Evolutionary conservation across 2,329 filamentous ascomycete species (phyloP), one percentile per base, ranked within the genome.

Genomic region (Rutstroemia sp.): DNA sequence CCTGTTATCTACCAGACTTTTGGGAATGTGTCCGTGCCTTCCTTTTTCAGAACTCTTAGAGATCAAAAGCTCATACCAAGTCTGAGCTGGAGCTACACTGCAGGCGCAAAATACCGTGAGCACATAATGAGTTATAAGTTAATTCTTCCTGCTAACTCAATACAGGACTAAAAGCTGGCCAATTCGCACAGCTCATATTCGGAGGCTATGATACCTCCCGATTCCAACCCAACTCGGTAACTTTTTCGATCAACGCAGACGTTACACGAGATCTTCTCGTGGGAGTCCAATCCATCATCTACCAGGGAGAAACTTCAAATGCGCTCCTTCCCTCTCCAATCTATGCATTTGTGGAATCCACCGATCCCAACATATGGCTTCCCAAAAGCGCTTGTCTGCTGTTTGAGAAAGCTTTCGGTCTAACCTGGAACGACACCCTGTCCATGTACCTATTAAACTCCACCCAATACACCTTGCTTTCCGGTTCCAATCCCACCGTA

Each of bases 81-180:
- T 51, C 56, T 71, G 17, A 72, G 68, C 57, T 73, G 71, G 71
- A 72, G 70, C 54, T 74, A 74, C 58, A 73, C 72, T 9, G 72
- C 72, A 9, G 72, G 72, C 4, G 71, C 71, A n/a, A 67, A 64
- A 44, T 73, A 74, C 51, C 69, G 72, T 71, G 61, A 62, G 68
- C 4, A 16, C 59, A 65, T 16, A 25, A 23, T 38, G 3, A 16
- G 14, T 6, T 21, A 23, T 9, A 9, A 19, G 7, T 12, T 12
- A 17, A 16, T 42, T 5, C 16, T 25, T 14, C 7, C 16, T 45
- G 17, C 14, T 38, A 48, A 30, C n/a, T 9, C 19, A 5, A 30
- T 40, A 12, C 40, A 55, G 52, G 53, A 34, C 50, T 62, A 16
- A 60, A 48, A 25, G 30, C 42, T 68, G 70, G 70, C 8, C 63